Evolutionary conservation across 805 yeast genomes (phyloP), one percentile per base, ranked within the genome.

Genomic region (Hanseniaspora thailandica): DNA sequence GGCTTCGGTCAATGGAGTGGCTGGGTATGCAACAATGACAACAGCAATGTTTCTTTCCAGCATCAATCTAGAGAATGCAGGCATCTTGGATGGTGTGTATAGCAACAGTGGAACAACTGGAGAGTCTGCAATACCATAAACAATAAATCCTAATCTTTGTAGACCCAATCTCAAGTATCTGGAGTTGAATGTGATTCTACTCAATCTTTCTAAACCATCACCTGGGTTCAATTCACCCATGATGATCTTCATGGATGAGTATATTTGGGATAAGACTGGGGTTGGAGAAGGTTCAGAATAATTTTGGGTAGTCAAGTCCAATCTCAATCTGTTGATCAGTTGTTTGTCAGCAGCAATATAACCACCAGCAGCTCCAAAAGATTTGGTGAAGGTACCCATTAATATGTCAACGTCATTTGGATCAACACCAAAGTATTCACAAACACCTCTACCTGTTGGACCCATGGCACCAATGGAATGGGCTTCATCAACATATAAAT

Each of bases 381-480:
- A 86, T 69, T 93, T 93, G 50, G 98, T 94, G 55, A 93, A 77
- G 7, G 99, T 93, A 48, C 99, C 99, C 99, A 93, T 93, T 59
- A 93, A 70, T 57, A 93, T 71, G 69, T 93, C 99, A 55, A 93
- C 73, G 43, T 78, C 78, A 12, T 70, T 65, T 39, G 97, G 90
- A 58, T 80, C 76, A 47, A 93, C 78, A 52, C 82, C 83, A 66
- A 85, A 93, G 69, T 86, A 86, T 63, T 93, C 97, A 71, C 97
- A 89, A 35, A 93, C 84, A 63, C 99, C 99, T 63, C 85, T 81
- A 45, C 98, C 98, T 50, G 70, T 70, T 43, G 94, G 93, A 28
- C 99, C 99, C 70, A 93, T 76, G n/a, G 98, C 98, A 62, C 99
- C 99, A 62, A 93, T 84, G 5, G 97, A 90, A 68, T 93, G 99